Evolutionary conservation across 129 eudicot genomes (phyloP).

Genomic region (Helianthus annuus): DNA sequence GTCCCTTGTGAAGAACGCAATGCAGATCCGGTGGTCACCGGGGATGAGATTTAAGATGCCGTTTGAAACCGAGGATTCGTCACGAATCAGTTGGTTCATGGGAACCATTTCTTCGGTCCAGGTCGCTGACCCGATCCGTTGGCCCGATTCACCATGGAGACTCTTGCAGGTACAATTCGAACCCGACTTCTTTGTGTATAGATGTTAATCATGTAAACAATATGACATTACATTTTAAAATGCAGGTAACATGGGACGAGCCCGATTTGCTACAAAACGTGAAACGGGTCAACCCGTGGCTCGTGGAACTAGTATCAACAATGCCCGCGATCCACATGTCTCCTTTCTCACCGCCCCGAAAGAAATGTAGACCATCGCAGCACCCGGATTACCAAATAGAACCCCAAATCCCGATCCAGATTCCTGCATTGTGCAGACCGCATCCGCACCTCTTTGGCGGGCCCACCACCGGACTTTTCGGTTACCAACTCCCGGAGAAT

Average conservation of each 20-base stretch:
- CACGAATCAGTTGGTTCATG: constrained; percentile 98
- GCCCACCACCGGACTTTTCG: constrained; percentile 58
- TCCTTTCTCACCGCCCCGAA: constrained; percentile 90
- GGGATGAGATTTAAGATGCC: constrained; percentile 99
- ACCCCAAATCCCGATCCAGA: constrained; percentile 47
- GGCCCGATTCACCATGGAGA: constrained; percentile 99
- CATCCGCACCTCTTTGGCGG: constrained; percentile 55
- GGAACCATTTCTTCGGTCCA: constrained; percentile 88
- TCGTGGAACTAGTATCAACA: constrained; percentile 90
- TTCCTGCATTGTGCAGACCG: constrained; percentile 52
- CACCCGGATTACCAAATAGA: constrained; percentile 72
- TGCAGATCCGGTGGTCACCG: constrained; percentile 85
- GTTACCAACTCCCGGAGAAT: constrained; percentile 65
- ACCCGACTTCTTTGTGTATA: neutral
- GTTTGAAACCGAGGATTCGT: constrained; percentile 95
- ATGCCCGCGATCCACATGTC: constrained; percentile 86
- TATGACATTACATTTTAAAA: neutral
- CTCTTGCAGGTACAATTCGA: constrained; percentile 71
- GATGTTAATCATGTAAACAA: neutral
- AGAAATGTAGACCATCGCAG: constrained; percentile 66
- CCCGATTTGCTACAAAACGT: constrained; percentile 96
- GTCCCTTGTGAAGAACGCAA: constrained; percentile 65
- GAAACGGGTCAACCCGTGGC: constrained; percentile 94
- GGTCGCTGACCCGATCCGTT: constrained; percentile 79
- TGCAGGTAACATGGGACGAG: constrained; percentile 96